Evolutionary conservation across 2,329 filamentous ascomycete species (phyloP), one percentile per base, ranked within the genome.

Genomic region (Trichoderma polysporum): DNA sequence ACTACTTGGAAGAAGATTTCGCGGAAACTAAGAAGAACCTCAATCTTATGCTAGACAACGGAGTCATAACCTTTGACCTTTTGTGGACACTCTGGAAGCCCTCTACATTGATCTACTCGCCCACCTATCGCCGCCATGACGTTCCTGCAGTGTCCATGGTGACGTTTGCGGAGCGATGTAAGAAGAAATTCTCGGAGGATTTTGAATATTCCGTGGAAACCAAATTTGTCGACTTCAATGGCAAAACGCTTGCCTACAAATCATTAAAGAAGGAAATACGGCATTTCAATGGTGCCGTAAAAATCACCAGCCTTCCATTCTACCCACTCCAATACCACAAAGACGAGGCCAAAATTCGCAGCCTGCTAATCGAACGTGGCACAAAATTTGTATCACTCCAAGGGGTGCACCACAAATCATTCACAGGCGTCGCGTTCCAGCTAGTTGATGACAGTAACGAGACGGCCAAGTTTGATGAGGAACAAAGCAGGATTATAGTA

Each of bases 61-160:
- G 92, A 9, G 88, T 93, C 52, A 96, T 97, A 75, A 96, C 92
- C 0, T 97, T 94, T 72, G 92, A 97, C 66, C 84, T 96, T 2
- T 81, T 96, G 1, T 97, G 93, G 93, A 92, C 93, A 0, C 80
- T 97, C 3, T 96, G 91, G 85, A 96, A 95, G 74, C 93, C 93
- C 0, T 91, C 93, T 72, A 93, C 91, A 0, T 86, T 97, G 22
- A 90, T 88, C 1, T 94, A 90, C 75, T 88, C 90, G 0, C 86
- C 88, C 0, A 94, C 91, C 0, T 97, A 97, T 69, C 91, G 91
- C 3, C 88, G 87, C 39, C 80, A 84, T 15, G 91, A 94, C 45
- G 89, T 95, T 72, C 91, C 92, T 2, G 87, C 92, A 17, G 90
- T 91, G 10, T 94, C 96, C 84, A 93, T 91, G 76, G 88, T 94